Conservation (phyloP, 2,329 filamentous ascomycete species). For the Nakataea oryzae region DNA sequence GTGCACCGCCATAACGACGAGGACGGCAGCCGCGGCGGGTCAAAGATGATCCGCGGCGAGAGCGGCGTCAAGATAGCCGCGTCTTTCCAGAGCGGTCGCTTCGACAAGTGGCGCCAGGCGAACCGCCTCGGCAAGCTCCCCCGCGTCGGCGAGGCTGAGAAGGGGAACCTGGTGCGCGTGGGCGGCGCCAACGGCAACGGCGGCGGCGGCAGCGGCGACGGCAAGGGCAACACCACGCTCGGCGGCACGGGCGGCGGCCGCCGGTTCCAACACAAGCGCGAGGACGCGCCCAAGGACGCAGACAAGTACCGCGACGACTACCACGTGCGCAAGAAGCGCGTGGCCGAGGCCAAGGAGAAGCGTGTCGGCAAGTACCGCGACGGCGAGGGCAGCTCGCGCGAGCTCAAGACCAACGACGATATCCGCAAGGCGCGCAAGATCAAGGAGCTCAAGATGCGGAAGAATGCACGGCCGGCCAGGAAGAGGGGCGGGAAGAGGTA, state of each 20-base stretch:
- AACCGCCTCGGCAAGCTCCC: constrained; percentile 74
- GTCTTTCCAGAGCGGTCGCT: constrained; percentile 84
- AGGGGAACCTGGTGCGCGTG: constrained; percentile 21
- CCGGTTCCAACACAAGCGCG: constrained; percentile 76
- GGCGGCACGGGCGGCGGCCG: constrained; percentile 32
- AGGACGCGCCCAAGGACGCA: constrained; percentile 83
- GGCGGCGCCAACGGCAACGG: constrained; percentile 4
- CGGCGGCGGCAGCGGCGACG: constrained; percentile 15
- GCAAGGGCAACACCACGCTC: constrained; percentile 1
- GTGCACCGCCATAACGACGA: constrained; percentile 87
- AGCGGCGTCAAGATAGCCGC: constrained; percentile 93
- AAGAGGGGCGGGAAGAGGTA: constrained; percentile 7
- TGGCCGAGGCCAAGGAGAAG: constrained; percentile 79
- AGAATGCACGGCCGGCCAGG: constrained; percentile 73
- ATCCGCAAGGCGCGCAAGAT: constrained; percentile 73
- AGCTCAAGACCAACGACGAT: constrained; percentile 74
- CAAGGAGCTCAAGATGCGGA: constrained; percentile 66
- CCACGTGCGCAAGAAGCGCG: constrained; percentile 79
- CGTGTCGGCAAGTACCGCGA: constrained; percentile 64
- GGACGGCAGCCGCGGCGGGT: constrained; percentile 64
- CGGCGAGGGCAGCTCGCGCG: constrained; percentile 59
- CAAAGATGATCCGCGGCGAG: constrained; percentile 73
- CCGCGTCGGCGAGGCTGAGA: constrained; percentile 73
- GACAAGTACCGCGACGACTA: constrained; percentile 91
- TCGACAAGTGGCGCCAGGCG: constrained; percentile 82